Evolutionary conservation across 352 stramenopile genomes (phyloP).

Genomic region (Phytophthora megakarya): DNA sequence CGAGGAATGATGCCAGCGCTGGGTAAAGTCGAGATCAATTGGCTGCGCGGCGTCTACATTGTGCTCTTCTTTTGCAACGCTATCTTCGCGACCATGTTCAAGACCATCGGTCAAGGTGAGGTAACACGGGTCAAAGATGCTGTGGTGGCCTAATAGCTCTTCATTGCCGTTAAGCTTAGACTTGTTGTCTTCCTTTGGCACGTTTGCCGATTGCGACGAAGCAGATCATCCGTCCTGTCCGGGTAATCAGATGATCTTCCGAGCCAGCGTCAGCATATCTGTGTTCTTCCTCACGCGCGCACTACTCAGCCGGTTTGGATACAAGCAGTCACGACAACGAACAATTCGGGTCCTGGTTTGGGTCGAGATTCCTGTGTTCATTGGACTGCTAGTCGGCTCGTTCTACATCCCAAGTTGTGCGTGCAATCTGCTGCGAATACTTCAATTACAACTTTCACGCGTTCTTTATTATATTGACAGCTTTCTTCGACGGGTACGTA

Average conservation of each 20-base stretch:
- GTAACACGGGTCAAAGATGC: not conserved
- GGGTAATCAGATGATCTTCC: conserved; percentile 78
- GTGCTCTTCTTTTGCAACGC: conserved; percentile 77
- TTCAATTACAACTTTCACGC: not conserved
- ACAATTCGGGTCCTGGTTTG: conserved; percentile 40
- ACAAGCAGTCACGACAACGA: conserved; percentile 21
- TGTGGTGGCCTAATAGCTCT: not conserved
- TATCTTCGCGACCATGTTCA: conserved; percentile 68
- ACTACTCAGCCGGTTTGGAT: conserved; percentile 52
- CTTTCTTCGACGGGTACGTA: conserved; percentile 70
- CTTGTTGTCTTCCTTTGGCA: conserved; percentile 56
- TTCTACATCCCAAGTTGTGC: conserved; percentile 78
- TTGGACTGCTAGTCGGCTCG: conserved; percentile 58
- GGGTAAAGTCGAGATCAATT: conserved; percentile 37
- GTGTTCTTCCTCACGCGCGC: conserved; percentile 59
- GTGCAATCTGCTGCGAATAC: not conserved
- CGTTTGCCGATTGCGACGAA: conserved; percentile 61
- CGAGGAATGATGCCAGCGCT: not conserved
- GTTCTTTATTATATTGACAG: conserved; percentile 21
- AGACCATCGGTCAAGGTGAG: conserved; percentile 61
- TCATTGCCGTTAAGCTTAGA: conserved; percentile 4
- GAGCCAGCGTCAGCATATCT: conserved; percentile 65
- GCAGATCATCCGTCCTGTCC: conserved; percentile 48
- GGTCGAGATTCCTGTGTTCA: conserved; percentile 56
- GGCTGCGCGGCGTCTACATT: conserved; percentile 55